A percentile compares a stretch with the other conserved stretches of the same genome.
These are phyloP conservation scores for Blepharisma stoltei DNA, from an alignment of 73 alveolate species.

Conservation along the genomic window DNA sequence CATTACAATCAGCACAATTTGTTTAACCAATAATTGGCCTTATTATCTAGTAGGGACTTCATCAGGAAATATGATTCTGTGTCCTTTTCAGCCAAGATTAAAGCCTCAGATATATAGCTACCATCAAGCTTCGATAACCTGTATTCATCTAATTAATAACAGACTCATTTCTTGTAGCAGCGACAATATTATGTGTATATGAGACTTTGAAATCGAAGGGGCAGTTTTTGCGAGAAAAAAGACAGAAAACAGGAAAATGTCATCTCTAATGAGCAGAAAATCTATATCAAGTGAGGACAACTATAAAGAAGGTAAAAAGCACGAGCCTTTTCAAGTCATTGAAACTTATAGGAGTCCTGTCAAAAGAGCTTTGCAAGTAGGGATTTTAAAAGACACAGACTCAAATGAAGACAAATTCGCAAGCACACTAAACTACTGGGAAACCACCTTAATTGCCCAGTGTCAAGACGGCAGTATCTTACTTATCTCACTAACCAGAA, in stretches of 20 bases:
- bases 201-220: neutral
- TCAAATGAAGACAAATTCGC: too few relatives aligned
- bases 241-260: neutral
- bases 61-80: neutral
- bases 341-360: too few relatives aligned
- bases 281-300: too few relatives aligned
- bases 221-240: neutral
- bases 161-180: neutral
- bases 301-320: too few relatives aligned
- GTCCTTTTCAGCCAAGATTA: neutral
- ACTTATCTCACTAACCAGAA: neutral
- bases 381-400: too few relatives aligned
- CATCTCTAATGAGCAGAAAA: too few relatives aligned
- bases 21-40: constrained; percentile 20
- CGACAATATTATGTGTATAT: constrained; percentile 3
- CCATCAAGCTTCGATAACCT: constrained; percentile 3
- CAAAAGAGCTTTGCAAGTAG: too few relatives aligned
- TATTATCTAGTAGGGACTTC: constrained; percentile 19
- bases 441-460: neutral
- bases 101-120: neutral
- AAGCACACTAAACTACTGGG: neutral
- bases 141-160: neutral
- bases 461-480: neutral
- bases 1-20: neutral
- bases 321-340: too few relatives aligned